Evolutionary conservation across 2,329 filamentous ascomycete species (phyloP), one percentile per base, ranked within the genome.

Genomic region (Colletotrichum sansevieriae): DNA sequence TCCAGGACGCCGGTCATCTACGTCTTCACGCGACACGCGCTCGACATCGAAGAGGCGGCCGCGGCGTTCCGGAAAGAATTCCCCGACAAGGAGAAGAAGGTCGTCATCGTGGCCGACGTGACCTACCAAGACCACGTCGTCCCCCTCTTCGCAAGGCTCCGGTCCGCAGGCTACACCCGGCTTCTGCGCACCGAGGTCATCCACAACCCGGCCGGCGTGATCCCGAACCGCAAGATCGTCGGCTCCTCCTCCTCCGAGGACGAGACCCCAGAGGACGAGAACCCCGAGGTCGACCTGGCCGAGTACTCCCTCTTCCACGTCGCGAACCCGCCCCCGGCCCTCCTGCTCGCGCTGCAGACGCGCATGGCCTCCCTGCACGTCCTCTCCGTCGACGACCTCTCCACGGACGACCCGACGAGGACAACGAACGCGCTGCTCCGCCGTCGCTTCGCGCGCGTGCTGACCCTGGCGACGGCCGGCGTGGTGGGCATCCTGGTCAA

Each of bases 401-500:
- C 83, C 9, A 81, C 86, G 25, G 78, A 83, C 25, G 78, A 82
- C 39, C 74, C 78, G 3, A 82, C 78, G 8, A 77, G 76, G 56
- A 83, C 83, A 8, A 86, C 88, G 1, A 79, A 83, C 3, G 82
- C 82, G 4, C 79, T 89, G 10, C 88, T 99, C 15, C 91, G 93
- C 29, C 91, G 96, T 2, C 92, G 96, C 43, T 99, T 98, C 79
- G 96, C 92, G 1, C 90, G 96, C 66, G 86, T 98, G 11, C 91
- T 95, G 2, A 90, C 89, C 0, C 89, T 98, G 33, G 89, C 91
- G 18, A 93, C 94, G 0, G 92, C 91, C 0, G 90, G 94, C 20
- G 90, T 98, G 58, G 94, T 98, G 73, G 96, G 96, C 8, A 97
- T 99, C 70, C 84, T 99, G 1, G 94, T 99, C 79, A 98, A 98